Conservation (phyloP, 2,329 filamentous ascomycete genomes). For the Exophiala oligosperma region DNA sequence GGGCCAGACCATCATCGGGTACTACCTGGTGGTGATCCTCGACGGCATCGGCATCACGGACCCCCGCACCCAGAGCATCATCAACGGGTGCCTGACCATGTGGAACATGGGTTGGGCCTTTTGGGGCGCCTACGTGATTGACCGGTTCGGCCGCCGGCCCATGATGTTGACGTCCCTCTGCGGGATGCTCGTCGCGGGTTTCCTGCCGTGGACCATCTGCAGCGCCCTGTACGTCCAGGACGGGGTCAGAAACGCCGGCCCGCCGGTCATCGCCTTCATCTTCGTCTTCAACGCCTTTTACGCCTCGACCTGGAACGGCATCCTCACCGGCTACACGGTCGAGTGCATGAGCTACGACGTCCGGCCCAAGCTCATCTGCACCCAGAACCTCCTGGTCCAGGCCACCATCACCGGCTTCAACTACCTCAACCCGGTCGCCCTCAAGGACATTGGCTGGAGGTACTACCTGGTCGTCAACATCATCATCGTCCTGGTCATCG, state of each 20-base stretch:
- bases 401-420: conserved; percentile 32
- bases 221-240: conserved; percentile 10
- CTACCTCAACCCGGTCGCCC: conserved; percentile 40
- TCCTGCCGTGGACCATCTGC: conserved; percentile 15
- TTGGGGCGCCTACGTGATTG: conserved; percentile 15
- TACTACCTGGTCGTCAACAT: conserved; percentile 47
- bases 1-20: conserved; percentile 37
- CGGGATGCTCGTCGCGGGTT: conserved; percentile 12
- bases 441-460: conserved; percentile 48
- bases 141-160: conserved; percentile 14
- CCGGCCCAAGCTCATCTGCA: conserved; percentile 16
- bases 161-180: conserved; percentile 11
- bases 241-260: conserved; percentile 11
- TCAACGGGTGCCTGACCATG: conserved; percentile 37
- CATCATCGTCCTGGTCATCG: conserved; percentile 36
- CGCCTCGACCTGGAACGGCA: conserved; percentile 13
- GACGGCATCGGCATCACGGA: conserved; percentile 38
- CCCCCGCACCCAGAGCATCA: conserved; percentile 37
- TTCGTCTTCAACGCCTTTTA: conserved; percentile 17
- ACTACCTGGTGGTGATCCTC: conserved; percentile 39
- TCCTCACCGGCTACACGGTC: conserved; percentile 12
- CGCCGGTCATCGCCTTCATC: conserved; percentile 14
- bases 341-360: conserved; percentile 18
- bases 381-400: conserved; percentile 14
- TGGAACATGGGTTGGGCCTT: conserved; percentile 18